These are phyloP conservation scores for Pseudogymnoascus destructans DNA, from an alignment of 2,329 filamentous ascomycete genomes.

Conservation along the genomic window DNA sequence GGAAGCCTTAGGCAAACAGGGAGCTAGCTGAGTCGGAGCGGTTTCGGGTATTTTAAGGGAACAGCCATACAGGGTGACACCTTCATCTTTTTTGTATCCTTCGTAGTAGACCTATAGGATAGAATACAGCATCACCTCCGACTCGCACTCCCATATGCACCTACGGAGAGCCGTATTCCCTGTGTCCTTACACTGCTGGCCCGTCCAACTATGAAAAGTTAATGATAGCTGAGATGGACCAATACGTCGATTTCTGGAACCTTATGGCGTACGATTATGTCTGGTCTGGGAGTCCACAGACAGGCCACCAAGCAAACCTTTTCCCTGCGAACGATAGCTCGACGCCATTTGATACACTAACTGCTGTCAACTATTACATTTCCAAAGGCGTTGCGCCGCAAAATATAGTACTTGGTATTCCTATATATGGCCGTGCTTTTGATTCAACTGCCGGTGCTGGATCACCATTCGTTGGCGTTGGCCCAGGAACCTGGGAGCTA, in stretches of 20 bases:
- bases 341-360: slow-evolving; percentile 57
- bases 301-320: slow-evolving; percentile 54
- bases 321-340: slow-evolving; percentile 38
- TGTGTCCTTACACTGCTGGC: too few relatives aligned
- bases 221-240: slow-evolving; percentile 33
- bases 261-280: slow-evolving; percentile 63
- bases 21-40: too few relatives aligned
- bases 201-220: slow-evolving; percentile 35
- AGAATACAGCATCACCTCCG: too few relatives aligned
- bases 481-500: slow-evolving; percentile 56
- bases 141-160: too few relatives aligned
- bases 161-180: too few relatives aligned
- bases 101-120: too few relatives aligned
- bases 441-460: slow-evolving; percentile 50
- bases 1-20: too few relatives aligned
- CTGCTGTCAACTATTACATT: slow-evolving; percentile 52
- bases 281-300: slow-evolving; percentile 28
- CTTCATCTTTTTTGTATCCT: too few relatives aligned
- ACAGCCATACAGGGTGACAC: too few relatives aligned
- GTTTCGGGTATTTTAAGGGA: too few relatives aligned
- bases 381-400: slow-evolving; percentile 42
- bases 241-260: slow-evolving; percentile 40
- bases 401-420: slow-evolving; percentile 67
- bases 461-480: slow-evolving; percentile 46
- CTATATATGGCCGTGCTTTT: slow-evolving; percentile 65